These are phyloP conservation scores for Aspergillus transmontanensis DNA, from an alignment of 2,329 filamentous ascomycete species.

Conservation along the genomic window DNA sequence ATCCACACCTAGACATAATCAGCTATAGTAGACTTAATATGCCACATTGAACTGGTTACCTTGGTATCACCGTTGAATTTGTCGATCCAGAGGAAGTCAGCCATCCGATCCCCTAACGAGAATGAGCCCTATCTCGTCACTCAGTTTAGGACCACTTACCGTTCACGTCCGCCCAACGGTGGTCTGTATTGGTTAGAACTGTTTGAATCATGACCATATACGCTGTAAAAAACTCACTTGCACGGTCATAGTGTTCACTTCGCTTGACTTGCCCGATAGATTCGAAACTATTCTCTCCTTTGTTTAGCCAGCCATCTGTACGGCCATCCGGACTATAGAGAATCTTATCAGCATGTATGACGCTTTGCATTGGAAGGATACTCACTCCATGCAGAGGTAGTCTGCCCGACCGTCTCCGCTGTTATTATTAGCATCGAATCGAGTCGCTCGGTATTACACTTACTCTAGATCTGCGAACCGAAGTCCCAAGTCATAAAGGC, in stretches of 20 bases:
- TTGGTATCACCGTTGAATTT: neutral
- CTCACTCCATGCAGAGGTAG: neutral
- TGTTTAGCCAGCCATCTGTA: conserved; percentile 1
- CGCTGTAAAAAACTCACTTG: neutral
- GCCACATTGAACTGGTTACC: neutral
- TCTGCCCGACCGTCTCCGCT: neutral
- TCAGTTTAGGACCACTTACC: neutral
- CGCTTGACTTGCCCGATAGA: neutral
- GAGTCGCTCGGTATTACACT: neutral
- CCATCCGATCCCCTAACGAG: neutral
- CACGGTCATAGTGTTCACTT: neutral
- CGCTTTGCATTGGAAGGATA: too few relatives aligned
- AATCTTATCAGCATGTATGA: neutral
- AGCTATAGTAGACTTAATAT: neutral
- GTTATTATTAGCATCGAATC: neutral
- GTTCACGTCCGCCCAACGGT: neutral
- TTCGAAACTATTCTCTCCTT: neutral
- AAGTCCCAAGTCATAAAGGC: neutral
- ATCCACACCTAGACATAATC: neutral
- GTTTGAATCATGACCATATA: neutral
- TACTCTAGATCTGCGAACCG: neutral
- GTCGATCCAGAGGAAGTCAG: neutral
- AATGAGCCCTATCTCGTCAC: neutral
- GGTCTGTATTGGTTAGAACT: neutral
- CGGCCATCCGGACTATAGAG: neutral